A percentile compares a stretch with the other conserved stretches of the same genome.
Evolutionary conservation across 306 rosid species (phyloP).

Genomic region (Cicer pinnatifidum): DNA sequence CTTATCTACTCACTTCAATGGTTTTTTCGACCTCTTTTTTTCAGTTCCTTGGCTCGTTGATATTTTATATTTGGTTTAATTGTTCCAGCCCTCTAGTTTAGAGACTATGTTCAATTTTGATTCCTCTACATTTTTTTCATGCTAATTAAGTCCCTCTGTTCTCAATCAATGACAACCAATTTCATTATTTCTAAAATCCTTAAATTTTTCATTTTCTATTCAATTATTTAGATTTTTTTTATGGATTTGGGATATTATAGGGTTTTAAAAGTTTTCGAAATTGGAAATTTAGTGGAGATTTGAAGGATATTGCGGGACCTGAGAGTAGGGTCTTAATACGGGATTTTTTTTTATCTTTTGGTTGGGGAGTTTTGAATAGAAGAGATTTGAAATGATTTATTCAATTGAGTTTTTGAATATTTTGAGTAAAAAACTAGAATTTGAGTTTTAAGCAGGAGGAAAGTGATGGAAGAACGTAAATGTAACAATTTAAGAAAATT

Average conservation of each 20-base stretch:
- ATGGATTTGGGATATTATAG: background rate
- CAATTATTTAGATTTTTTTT: background rate
- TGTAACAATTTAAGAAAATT: background rate
- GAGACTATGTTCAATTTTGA: background rate
- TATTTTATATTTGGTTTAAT: conserved; percentile 10
- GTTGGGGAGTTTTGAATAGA: background rate
- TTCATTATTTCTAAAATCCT: background rate
- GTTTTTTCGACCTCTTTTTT: background rate
- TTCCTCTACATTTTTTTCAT: background rate
- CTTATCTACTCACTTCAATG: background rate
- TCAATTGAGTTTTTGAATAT: background rate
- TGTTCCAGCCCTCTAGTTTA: background rate
- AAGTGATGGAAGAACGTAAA: background rate
- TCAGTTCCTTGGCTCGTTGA: background rate
- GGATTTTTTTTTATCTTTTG: background rate
- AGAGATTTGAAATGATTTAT: background rate
- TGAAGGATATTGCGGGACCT: background rate
- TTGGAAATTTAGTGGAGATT: background rate
- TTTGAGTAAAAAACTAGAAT: background rate
- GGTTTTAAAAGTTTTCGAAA: background rate
- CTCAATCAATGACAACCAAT: background rate
- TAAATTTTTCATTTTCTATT: background rate
- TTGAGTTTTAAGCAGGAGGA: conserved; percentile 3
- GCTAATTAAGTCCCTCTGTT: background rate
- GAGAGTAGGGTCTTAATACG: background rate